Evolutionary conservation across 345 rosid genomes (phyloP), one percentile per base, ranked within the genome.

Genomic region (Xanthoceras sorbifolium): DNA sequence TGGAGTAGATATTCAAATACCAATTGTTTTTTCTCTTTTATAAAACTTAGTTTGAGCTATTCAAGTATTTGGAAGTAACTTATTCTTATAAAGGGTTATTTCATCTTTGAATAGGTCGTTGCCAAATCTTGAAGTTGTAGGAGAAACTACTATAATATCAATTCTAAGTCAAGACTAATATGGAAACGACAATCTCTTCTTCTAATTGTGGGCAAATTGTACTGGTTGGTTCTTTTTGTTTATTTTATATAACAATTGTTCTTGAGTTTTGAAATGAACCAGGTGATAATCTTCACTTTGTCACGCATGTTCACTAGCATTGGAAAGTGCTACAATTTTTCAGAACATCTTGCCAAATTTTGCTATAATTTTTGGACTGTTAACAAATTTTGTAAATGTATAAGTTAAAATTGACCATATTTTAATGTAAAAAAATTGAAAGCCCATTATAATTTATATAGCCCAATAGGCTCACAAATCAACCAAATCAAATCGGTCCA

Each of bases 121-220:
- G 69, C 91, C 94, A 61, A 67, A 90, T 81, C 87, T 95, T 75
- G 90, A 87, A 80, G 87, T 89, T 79, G 89, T 87, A 79, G 84
- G 82, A 81, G 96, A 87, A 77, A 83, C 86, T 85, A 88, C 96
- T 78, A 79, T 95, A 78, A 72, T 76, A 81, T 80, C 92, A 73
- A 82, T 92, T 74, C 83, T 95, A 54, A 84, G 93, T 83, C 78
- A 90, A 84, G 81, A 84, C 86, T 63, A 89, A 85, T 81, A 90
- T 90, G 89, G 93, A 87, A 72, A 89, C 83, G 76, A 87, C 84
- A 36, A 79, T 90, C 69, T 83, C 88, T 79, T 86, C 90, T 14
- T 87, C 87, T 72, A 87, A 84, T 57, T 81, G 83, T n/a, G 90
- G 90, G 64, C 88, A 87, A 77, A 86, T 93, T 61, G 65, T 85